Conservation (phyloP, 495 filamentous ascomycete genomes). For the Lophium mytilinum region DNA sequence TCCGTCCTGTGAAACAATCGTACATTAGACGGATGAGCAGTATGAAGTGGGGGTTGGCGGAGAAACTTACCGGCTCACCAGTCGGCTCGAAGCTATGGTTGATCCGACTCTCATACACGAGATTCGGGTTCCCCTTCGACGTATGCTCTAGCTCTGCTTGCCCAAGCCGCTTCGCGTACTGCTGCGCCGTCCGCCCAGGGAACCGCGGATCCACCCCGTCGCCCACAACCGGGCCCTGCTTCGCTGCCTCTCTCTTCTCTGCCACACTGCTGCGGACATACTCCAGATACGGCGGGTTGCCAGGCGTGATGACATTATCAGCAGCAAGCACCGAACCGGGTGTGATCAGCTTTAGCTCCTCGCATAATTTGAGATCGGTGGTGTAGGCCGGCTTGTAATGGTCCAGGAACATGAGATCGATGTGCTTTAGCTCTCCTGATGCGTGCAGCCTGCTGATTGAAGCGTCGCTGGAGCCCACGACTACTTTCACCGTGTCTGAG, state of each 20-base stretch:
- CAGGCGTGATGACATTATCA: slow-evolving; percentile 68
- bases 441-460: slow-evolving; percentile 48
- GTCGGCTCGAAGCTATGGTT: slow-evolving; percentile 60
- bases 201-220: slow-evolving; percentile 24
- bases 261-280: slow-evolving; percentile 51
- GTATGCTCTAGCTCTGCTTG: slow-evolving; percentile 39
- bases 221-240: background rate
- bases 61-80: slow-evolving; percentile 44
- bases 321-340: slow-evolving; percentile 56
- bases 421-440: slow-evolving; percentile 44
- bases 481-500: slow-evolving; percentile 53
- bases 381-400: slow-evolving; percentile 67
- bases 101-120: slow-evolving; percentile 60
- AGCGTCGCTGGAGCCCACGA: slow-evolving; percentile 55
- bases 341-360: slow-evolving; percentile 55
- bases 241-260: slow-evolving; percentile 38
- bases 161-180: slow-evolving; percentile 34
- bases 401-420: slow-evolving; percentile 67
- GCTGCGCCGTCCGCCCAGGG: slow-evolving; percentile 26
- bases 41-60: background rate
- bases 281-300: slow-evolving; percentile 65
- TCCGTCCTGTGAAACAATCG: slow-evolving; percentile 48
- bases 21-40: slow-evolving; percentile 1
- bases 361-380: slow-evolving; percentile 63
- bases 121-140: slow-evolving; percentile 56